These are phyloP conservation scores for Rachicladosporium sp. DNA, from an alignment of 2,329 filamentous ascomycete species.

Conservation along the genomic window DNA sequence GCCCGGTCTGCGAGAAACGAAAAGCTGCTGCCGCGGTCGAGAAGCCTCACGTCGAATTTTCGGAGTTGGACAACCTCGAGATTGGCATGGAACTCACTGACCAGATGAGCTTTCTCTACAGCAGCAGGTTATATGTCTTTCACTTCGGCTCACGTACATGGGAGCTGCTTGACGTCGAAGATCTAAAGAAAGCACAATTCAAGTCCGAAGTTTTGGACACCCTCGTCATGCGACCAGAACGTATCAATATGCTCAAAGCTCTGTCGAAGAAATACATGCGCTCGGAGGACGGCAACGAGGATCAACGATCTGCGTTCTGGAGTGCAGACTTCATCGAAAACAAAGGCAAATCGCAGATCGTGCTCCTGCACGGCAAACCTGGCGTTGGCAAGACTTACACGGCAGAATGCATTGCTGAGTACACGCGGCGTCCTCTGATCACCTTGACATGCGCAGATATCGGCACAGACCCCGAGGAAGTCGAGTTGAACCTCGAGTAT, in stretches of 20 bases:
- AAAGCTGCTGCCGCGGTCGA: background rate
- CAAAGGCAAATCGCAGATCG: slow-evolving; percentile 27
- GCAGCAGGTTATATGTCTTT: slow-evolving; percentile 2
- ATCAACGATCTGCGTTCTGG: background rate
- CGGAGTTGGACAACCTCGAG: background rate
- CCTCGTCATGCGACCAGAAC: slow-evolving; percentile 20
- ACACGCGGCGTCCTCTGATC: slow-evolving; percentile 29
- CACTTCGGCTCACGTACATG: slow-evolving; percentile 7
- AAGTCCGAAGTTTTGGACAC: slow-evolving; percentile 19
- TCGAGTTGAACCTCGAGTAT: slow-evolving; percentile 37
- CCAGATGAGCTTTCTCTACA: slow-evolving; percentile 5
- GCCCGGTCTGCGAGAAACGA: background rate
- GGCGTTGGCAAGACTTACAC: slow-evolving; percentile 30
- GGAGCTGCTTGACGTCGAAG: slow-evolving; percentile 15
- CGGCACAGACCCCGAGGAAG: slow-evolving; percentile 30
- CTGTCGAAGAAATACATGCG: slow-evolving; percentile 17
- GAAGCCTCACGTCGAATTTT: background rate
- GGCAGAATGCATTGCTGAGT: slow-evolving; percentile 22
- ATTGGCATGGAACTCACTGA: background rate
- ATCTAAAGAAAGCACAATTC: slow-evolving; percentile 16
- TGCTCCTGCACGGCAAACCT: slow-evolving; percentile 25
- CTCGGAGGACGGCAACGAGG: background rate
- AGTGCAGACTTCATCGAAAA: slow-evolving; percentile 9
- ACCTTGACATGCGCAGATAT: slow-evolving; percentile 32
- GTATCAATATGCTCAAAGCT: slow-evolving; percentile 17